Conservation (phyloP, 2,329 filamentous ascomycete species). For the Fusarium coicis region DNA sequence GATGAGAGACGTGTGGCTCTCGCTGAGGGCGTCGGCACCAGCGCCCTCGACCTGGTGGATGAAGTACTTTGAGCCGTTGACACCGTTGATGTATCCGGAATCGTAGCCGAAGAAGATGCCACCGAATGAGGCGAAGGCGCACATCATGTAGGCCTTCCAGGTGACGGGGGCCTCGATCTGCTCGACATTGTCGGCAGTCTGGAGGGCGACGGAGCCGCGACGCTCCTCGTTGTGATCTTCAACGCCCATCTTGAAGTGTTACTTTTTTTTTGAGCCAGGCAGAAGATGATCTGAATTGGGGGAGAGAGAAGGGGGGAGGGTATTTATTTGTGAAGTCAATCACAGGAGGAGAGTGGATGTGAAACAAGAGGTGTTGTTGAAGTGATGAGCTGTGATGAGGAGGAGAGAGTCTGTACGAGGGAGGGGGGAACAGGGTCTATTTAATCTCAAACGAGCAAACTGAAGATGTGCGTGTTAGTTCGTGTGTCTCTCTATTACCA, state of each 20-base stretch:
- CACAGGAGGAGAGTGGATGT: slow-evolving; percentile 8
- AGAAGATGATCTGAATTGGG: not conserved
- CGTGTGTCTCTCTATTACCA: not conserved
- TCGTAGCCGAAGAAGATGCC: slow-evolving; percentile 85
- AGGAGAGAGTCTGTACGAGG: slow-evolving; percentile 34
- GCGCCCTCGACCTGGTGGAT: slow-evolving; percentile 61
- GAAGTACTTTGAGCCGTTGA: slow-evolving; percentile 65
- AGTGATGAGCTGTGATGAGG: slow-evolving; percentile 38
- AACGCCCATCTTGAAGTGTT: slow-evolving; percentile 37
- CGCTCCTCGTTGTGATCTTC: slow-evolving; percentile 37
- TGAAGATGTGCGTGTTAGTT: not conserved
- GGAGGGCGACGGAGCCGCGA: slow-evolving; percentile 49
- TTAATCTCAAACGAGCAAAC: slow-evolving; percentile 40
- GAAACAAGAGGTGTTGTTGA: not conserved
- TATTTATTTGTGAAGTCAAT: slow-evolving; percentile 12
- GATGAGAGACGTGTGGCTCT: slow-evolving; percentile 65
- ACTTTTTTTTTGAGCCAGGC: slow-evolving; percentile 1
- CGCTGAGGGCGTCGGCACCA: slow-evolving; percentile 48
- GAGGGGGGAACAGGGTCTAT: slow-evolving; percentile 39
- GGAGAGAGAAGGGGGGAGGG: not conserved
- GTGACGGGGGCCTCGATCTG: slow-evolving; percentile 76
- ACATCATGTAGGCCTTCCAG: slow-evolving; percentile 74
- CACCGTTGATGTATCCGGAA: slow-evolving; percentile 79
- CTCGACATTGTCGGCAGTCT: slow-evolving; percentile 62
- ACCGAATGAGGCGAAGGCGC: slow-evolving; percentile 76